A percentile compares a stretch with the other conserved stretches of the same genome.
Conservation (phyloP, 2,329 filamentous ascomycete genomes). For the Aureobasidium subglaciale region DNA sequence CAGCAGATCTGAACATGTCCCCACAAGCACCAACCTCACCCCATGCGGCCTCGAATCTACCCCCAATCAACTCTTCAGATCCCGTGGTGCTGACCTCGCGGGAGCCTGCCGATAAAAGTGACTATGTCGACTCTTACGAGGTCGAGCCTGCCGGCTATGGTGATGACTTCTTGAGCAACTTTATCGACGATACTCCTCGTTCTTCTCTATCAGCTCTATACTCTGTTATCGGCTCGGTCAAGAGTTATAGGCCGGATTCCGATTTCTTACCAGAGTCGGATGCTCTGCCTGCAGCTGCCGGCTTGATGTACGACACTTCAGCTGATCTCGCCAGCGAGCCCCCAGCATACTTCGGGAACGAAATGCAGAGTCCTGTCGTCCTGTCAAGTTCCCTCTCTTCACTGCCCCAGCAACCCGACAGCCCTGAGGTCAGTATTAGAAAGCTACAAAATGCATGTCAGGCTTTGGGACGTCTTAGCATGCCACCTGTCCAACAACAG, state of each 20-base stretch:
- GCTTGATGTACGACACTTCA: not conserved
- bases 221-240: not conserved
- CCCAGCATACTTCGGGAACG: not conserved
- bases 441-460: constrained; percentile 15
- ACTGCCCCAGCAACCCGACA: constrained; percentile 5
- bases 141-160: constrained; percentile 19
- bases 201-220: constrained; percentile 1
- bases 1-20: constrained; percentile 12
- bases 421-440: constrained; percentile 3
- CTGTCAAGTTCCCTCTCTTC: not conserved
- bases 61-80: constrained; percentile 10
- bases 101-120: not conserved
- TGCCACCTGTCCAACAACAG: not conserved
- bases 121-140: constrained; percentile 14
- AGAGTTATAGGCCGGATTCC: not conserved
- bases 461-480: constrained; percentile 10
- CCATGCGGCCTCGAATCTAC: not conserved
- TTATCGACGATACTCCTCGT: constrained; percentile 21
- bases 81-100: not conserved
- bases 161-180: constrained; percentile 28
- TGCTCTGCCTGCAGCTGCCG: not conserved
- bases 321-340: constrained; percentile 2
- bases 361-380: not conserved
- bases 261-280: not conserved
- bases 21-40: constrained; percentile 15